Evolutionary conservation across 192 early-diverging fungal species (phyloP).

Genomic region (Glomus cerebriforme): DNA sequence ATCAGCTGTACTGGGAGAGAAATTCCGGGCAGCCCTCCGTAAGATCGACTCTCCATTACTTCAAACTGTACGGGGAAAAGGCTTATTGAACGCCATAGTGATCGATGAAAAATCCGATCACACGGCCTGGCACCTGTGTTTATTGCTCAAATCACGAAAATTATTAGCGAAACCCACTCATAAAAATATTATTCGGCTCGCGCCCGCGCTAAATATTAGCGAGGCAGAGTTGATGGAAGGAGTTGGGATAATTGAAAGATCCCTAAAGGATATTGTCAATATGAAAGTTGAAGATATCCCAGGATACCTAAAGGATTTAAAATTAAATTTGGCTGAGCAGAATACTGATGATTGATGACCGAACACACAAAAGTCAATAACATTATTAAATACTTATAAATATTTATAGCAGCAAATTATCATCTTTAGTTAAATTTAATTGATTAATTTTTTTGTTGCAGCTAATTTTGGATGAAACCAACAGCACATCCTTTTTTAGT

Average conservation of each 20-base stretch:
- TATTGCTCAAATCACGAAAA: constrained; percentile 89
- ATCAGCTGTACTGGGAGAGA: constrained; percentile 74
- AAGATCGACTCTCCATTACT: constrained; percentile 81
- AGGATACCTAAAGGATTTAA: constrained; percentile 39
- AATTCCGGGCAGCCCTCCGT: constrained; percentile 78
- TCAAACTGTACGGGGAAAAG: constrained; percentile 83
- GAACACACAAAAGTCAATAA: too few species aligned
- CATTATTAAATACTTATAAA: too few species aligned
- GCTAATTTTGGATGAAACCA: too few species aligned
- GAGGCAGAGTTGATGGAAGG: constrained; percentile 84
- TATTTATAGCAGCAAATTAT: too few species aligned
- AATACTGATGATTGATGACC: too few species aligned
- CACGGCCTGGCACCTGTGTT: constrained; percentile 97
- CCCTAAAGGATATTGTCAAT: constrained; percentile 70
- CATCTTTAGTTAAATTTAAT: too few species aligned
- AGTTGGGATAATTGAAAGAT: constrained; percentile 75
- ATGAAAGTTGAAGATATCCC: constrained; percentile 64
- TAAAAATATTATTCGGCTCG: constrained; percentile 95
- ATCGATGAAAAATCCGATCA: constrained; percentile 87
- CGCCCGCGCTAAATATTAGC: constrained; percentile 94
- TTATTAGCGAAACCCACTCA: constrained; percentile 98
- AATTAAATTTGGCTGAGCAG: not conserved
- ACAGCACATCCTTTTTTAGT: too few species aligned
- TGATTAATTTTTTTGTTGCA: too few species aligned
- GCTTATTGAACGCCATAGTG: constrained; percentile 94